Conservation (phyloP, 2,329 filamentous ascomycete species). For the Aspergillus versicolor region DNA sequence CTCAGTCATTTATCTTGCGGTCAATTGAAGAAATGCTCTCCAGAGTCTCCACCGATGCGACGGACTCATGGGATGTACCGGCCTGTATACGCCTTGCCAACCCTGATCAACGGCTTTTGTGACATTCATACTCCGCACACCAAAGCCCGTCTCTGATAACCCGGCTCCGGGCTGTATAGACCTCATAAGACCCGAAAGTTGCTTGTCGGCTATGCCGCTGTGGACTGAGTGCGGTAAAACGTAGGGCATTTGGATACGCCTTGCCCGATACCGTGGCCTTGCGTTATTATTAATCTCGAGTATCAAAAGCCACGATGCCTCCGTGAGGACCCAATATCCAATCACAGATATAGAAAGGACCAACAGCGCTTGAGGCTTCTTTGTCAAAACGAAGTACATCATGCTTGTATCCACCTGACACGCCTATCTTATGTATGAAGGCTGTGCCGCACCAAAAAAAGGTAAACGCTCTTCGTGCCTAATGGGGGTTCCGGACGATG, state of each 20-base stretch:
- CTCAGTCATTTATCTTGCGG: not conserved
- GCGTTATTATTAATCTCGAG: not conserved
- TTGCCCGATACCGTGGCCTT: not conserved
- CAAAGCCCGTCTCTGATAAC: not conserved
- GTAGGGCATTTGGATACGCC: not conserved
- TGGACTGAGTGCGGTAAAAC: not conserved
- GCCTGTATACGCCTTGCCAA: slow-evolving; percentile 4
- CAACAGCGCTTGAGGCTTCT: not conserved
- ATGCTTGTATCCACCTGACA: not conserved
- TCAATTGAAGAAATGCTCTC: not conserved
- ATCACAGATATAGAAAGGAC: not conserved
- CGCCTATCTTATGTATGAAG: slow-evolving; percentile 11
- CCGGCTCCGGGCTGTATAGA: not conserved
- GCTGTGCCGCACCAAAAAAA: slow-evolving; percentile 18
- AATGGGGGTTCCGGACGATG: not conserved
- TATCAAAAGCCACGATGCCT: not conserved
- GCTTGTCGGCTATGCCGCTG: not conserved
- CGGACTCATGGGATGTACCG: not conserved
- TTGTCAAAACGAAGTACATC: not conserved
- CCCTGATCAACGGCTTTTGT: slow-evolving; percentile 21
- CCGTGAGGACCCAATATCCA: not conserved
- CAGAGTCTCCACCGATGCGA: not conserved
- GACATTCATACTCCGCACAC: not conserved
- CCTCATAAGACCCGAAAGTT: not conserved
- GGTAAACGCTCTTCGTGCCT: not conserved